Base-by-base conservation (phyloP, 192 early-diverging fungal species). In the Backusella psychrophila region DNA sequence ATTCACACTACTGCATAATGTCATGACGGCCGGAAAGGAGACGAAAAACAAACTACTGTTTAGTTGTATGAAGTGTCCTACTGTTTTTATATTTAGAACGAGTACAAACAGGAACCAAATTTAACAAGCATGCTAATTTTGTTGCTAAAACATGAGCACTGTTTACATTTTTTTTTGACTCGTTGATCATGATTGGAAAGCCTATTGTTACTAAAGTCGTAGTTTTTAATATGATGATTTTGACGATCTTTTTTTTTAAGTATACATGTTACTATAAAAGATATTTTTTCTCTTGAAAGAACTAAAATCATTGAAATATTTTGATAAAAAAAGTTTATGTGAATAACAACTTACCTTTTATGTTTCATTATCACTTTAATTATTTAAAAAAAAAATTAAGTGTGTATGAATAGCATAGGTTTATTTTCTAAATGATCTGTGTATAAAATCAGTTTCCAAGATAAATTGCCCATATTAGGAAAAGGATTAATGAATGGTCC, bases 381-480 rank as follows among this genome's bases (percentile, higher is more conserved):
- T 29, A 29, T 63, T 33, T 59, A 59, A 12, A 59, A 21, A 63
- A 63, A 63, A 26, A n/a, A n/a, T n/a, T 63, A n/a, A 29, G 56
- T 29, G 6, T 59, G 56, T 63, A 14, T 29, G 9, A 63, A 4
- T 63, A 63, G 26, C 12, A 63, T 63, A 56, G 19, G 6, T 21
- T 23, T 23, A 14, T 26, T 29, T 63, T 63, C 12, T 12, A 29
- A 26, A 63, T 29, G 56, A 29, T 63, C 23, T 63, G 56, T 63
- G 26, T 63, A 26, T 63, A 29, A 29, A 63, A 14, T 63, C 56
- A 29, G 12, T 63, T 63, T 63, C 26, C 23, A 29, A 63, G 56
- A 29, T 63, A 63, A 63, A 63, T 63, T 63, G 26, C 26, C 56
- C 8, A 63, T 63, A 63, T 63, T 63, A 63, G 56, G 56, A 63